A percentile compares a stretch with the other conserved stretches of the same genome.
phyloP scores from a whole-genome alignment of 2,329 filamentous ascomycete genomes.

The Pseudomassariella vexata region DNA sequence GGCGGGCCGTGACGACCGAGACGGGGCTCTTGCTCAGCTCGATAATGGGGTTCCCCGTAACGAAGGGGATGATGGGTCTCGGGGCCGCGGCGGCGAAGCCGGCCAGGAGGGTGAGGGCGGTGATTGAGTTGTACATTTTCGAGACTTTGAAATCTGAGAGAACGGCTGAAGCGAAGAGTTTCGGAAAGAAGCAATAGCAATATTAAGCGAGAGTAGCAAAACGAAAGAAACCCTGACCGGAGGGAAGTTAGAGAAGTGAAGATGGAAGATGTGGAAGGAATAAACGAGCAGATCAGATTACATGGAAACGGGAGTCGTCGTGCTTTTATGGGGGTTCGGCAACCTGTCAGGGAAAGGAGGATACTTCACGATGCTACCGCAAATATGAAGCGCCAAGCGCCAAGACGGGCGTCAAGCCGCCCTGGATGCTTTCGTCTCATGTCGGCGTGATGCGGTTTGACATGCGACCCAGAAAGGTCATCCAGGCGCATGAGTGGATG shows the following conservation, averaged over 20 bases:
- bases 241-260: conserved; percentile 6
- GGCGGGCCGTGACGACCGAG: conserved; percentile 1
- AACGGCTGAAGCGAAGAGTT: neutral
- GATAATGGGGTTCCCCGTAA: conserved; percentile 6
- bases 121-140: conserved; percentile 4
- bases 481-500: too few species aligned
- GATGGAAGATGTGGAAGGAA: conserved; percentile 4
- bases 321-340: too few species aligned
- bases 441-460: too few species aligned
- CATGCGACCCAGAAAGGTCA: too few species aligned
- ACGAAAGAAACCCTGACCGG: conserved; percentile 9
- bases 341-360: too few species aligned
- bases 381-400: too few species aligned
- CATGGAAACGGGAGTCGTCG: too few species aligned
- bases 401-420: too few species aligned
- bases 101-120: conserved; percentile 5
- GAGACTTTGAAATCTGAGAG: conserved; percentile 1
- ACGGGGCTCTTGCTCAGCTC: conserved; percentile 1
- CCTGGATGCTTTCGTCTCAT: too few species aligned
- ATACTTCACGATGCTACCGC: too few species aligned
- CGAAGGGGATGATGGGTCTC: conserved; percentile 2
- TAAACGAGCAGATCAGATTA: too few species aligned
- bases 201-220: conserved; percentile 4
- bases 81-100: conserved; percentile 5
- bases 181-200: neutral